phyloP scores from a whole-genome alignment of 495 filamentous ascomycete genomes.

The Parachaetomium inaequale region DNA sequence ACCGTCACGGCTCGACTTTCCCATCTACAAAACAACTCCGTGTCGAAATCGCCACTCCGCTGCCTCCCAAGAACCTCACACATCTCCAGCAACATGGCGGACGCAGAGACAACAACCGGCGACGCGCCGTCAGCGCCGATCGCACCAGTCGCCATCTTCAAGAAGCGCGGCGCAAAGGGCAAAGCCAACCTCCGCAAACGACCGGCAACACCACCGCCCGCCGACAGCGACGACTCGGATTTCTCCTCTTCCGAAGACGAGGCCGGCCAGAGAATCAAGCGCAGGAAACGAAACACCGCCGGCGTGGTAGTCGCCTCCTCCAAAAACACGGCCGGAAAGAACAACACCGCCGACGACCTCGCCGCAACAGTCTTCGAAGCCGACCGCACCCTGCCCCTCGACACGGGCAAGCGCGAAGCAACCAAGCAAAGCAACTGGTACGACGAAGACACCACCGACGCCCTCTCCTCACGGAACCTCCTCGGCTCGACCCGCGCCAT shows the following conservation, averaged over 20 bases:
- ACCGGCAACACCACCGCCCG: constrained; percentile 72
- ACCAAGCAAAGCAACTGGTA: constrained; percentile 92
- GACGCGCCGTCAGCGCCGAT: constrained; percentile 27
- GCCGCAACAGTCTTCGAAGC: constrained; percentile 55
- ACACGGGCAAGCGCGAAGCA: constrained; percentile 70
- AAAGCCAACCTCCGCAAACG: constrained; percentile 82
- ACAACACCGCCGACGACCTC: constrained; percentile 26
- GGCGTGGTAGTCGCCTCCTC: constrained; percentile 57
- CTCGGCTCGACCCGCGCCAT: constrained; percentile 58
- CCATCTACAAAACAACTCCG: background rate
- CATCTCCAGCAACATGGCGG: constrained; percentile 17
- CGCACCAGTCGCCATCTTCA: constrained; percentile 67
- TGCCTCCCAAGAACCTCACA: background rate
- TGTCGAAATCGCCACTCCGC: background rate
- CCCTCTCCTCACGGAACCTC: constrained; percentile 56
- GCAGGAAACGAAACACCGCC: constrained; percentile 65
- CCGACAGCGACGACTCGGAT: constrained; percentile 51
- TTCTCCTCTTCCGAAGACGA: constrained; percentile 79
- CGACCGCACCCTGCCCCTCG: constrained; percentile 59
- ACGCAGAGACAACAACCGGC: constrained; percentile 25
- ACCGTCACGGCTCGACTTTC: background rate
- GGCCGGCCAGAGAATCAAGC: constrained; percentile 68
- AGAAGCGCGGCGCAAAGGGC: constrained; percentile 73
- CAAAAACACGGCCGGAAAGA: constrained; percentile 40
- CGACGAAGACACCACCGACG: constrained; percentile 55